Percentiles rank a stretch among this genome's conserved stretches.
phyloP scores from a whole-genome alignment of 2,329 filamentous ascomycete species.

The Ceratocystis cubensis region DNA sequence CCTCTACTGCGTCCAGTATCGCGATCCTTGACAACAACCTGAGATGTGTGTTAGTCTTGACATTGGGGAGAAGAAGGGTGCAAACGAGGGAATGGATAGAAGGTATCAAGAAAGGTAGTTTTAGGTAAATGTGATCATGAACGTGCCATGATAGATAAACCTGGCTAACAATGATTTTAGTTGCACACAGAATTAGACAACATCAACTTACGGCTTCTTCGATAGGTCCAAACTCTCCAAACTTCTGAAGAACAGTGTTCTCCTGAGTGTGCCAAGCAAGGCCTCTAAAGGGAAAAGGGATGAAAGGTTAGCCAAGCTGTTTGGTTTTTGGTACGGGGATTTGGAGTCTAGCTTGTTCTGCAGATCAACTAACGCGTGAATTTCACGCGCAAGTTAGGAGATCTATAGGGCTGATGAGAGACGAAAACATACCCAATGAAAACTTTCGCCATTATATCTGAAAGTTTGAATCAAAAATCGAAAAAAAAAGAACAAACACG shows the following conservation, averaged over 20 bases:
- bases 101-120: neutral
- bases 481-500: neutral
- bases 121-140: neutral
- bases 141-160: neutral
- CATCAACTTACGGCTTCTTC: slow-evolving; percentile 80
- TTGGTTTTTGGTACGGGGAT: too few relatives aligned
- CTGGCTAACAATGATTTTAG: neutral
- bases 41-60: slow-evolving; percentile 18
- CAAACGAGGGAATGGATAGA: neutral
- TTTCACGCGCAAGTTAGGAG: slow-evolving; percentile 1
- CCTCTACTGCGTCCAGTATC: slow-evolving; percentile 94
- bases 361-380: neutral
- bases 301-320: neutral
- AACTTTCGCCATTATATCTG: slow-evolving; percentile 66
- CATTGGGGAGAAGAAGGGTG: neutral
- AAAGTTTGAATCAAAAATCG: neutral
- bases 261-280: slow-evolving; percentile 98
- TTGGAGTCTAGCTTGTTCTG: neutral
- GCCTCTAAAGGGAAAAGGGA: slow-evolving; percentile 45
- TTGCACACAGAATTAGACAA: slow-evolving; percentile 5
- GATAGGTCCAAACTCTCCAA: slow-evolving; percentile 78
- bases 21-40: slow-evolving; percentile 97
- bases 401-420: slow-evolving; percentile 16
- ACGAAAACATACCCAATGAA: slow-evolving; percentile 68
- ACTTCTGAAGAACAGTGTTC: slow-evolving; percentile 71